These are phyloP conservation scores for Lachnellula arida DNA, from an alignment of 2,329 filamentous ascomycete genomes.

Conservation along the genomic window DNA sequence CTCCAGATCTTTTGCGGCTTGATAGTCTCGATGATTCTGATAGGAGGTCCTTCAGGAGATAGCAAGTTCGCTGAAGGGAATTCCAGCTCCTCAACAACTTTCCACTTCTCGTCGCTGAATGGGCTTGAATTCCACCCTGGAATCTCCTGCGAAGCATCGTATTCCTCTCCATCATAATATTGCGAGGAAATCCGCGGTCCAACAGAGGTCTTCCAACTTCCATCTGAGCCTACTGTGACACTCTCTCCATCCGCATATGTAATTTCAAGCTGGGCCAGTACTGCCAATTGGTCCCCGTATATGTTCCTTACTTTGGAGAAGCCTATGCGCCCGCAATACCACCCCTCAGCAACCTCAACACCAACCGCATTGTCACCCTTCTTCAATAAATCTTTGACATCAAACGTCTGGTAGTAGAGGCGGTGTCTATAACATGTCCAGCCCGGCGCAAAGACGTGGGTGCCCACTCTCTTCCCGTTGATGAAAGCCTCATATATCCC, in stretches of 20 bases:
- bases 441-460: conserved; percentile 36
- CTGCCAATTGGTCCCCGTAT: conserved; percentile 37
- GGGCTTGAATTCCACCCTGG: conserved; percentile 24
- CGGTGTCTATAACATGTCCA: conserved; percentile 44
- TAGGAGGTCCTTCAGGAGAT: conserved; percentile 40
- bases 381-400: conserved; percentile 41
- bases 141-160: conserved; percentile 37
- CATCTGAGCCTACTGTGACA: conserved; percentile 34
- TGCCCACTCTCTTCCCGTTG: conserved; percentile 32
- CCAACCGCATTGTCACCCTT: conserved; percentile 38
- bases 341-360: conserved; percentile 44
- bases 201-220: conserved; percentile 34
- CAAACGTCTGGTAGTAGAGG: conserved; percentile 49
- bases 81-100: conserved; percentile 29
- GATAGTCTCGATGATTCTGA: conserved; percentile 34
- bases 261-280: conserved; percentile 38
- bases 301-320: conserved; percentile 33
- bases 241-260: conserved; percentile 31
- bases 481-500: conserved; percentile 35
- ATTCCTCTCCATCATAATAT: conserved; percentile 50
- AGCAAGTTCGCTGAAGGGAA: conserved; percentile 32
- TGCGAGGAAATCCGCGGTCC: conserved; percentile 33
- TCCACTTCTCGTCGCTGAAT: conserved; percentile 30
- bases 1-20: conserved; percentile 35
- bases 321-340: conserved; percentile 41